Evolutionary conservation across 2,329 filamentous ascomycete species (phyloP).

Genomic region (Diaporthe australafricana): DNA sequence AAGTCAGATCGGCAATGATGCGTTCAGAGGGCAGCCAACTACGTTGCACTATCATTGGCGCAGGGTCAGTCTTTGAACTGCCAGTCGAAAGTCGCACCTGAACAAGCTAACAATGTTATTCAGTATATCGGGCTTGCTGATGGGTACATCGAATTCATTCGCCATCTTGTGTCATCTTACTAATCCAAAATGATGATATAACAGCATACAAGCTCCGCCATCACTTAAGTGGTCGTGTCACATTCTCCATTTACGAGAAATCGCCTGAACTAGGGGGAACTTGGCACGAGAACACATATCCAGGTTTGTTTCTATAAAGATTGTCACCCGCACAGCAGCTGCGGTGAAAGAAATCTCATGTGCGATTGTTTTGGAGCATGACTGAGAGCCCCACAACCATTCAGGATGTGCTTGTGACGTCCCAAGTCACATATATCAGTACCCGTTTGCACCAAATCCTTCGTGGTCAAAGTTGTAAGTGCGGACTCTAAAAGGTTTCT

Average conservation of each 20-base stretch:
- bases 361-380: background rate
- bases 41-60: background rate
- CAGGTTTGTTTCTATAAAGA: background rate
- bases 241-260: background rate
- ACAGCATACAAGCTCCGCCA: constrained; percentile 5
- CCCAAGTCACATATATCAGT: constrained; percentile 56
- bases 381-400: background rate
- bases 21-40: background rate
- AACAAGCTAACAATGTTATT: background rate
- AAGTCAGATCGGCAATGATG: background rate
- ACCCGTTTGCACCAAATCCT: constrained; percentile 54
- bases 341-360: too few relatives aligned
- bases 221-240: background rate
- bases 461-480: constrained; percentile 51
- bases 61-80: background rate
- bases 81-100: background rate
- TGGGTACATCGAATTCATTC: background rate
- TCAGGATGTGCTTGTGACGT: constrained; percentile 55
- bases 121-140: background rate
- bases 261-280: background rate
- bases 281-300: background rate
- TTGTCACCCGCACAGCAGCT: too few relatives aligned
- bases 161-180: background rate
- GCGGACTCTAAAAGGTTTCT: constrained; percentile 43
- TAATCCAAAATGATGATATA: background rate